A percentile compares a stretch with the other conserved stretches of the same genome.
phyloP scores from a whole-genome alignment of 2,329 filamentous ascomycete species.

The Exutisphaerella laricina region DNA sequence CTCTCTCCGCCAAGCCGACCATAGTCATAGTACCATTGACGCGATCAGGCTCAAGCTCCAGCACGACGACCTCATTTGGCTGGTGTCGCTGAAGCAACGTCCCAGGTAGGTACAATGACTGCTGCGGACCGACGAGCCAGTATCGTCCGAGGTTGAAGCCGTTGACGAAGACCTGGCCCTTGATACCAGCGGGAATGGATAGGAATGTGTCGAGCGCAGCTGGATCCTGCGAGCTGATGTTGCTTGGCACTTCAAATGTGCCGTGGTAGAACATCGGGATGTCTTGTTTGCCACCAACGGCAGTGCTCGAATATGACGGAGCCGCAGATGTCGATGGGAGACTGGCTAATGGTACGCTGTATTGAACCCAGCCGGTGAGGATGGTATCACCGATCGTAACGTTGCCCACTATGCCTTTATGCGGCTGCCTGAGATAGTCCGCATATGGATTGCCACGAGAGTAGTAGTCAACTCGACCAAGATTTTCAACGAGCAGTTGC shows the following conservation, averaged over 20 bases:
- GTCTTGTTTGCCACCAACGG: neutral
- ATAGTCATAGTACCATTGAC: conserved; percentile 8
- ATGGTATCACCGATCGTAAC: conserved; percentile 37
- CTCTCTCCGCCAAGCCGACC: conserved; percentile 6
- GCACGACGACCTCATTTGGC: conserved; percentile 6
- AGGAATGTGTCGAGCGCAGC: conserved; percentile 7
- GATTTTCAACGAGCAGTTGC: conserved; percentile 46
- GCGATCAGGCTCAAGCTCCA: conserved; percentile 12
- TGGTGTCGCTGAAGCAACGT: conserved; percentile 4
- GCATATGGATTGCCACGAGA: conserved; percentile 31
- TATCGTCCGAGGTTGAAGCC: conserved; percentile 13
- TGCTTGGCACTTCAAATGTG: conserved; percentile 12
- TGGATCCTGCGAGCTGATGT: neutral
- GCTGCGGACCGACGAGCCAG: conserved; percentile 12
- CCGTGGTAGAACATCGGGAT: conserved; percentile 23
- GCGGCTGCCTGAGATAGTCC: conserved; percentile 35
- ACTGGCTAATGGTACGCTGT: conserved; percentile 30
- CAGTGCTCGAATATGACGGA: neutral
- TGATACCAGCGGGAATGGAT: conserved; percentile 7
- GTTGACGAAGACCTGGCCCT: conserved; percentile 12
- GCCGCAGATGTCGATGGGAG: conserved; percentile 1
- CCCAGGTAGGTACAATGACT: conserved; percentile 12
- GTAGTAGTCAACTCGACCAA: conserved; percentile 47
- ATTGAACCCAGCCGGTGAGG: conserved; percentile 39
- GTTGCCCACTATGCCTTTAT: conserved; percentile 43